Evolutionary conservation across 306 rosid genomes (phyloP).

Genomic region (Astragalus glycyphyllos): DNA sequence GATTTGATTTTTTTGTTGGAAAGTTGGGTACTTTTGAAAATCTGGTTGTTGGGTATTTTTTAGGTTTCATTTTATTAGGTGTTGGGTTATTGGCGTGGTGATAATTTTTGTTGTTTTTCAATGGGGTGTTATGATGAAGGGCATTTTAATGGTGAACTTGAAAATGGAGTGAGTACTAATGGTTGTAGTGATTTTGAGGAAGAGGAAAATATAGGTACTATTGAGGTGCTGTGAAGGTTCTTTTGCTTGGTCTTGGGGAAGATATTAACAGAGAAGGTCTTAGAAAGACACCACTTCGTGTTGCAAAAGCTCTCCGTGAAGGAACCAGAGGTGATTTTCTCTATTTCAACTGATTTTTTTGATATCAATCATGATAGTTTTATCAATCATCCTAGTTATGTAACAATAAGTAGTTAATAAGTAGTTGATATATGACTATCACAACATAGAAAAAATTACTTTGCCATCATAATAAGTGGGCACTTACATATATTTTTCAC

Average conservation of each 20-base stretch:
- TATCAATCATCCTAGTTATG: too few relatives aligned
- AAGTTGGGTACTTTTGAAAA: conserved; percentile 25
- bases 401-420: too few relatives aligned
- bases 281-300: conserved; percentile 84
- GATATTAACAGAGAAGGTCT: conserved; percentile 87
- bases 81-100: neutral
- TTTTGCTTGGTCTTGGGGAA: conserved; percentile 80
- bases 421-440: too few relatives aligned
- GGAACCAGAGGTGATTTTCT: conserved; percentile 77
- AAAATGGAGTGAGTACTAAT: conserved; percentile 54
- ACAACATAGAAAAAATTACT: too few relatives aligned
- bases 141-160: conserved; percentile 60
- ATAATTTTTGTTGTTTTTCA: conserved; percentile 34
- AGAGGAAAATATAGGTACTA: conserved; percentile 57
- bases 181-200: conserved; percentile 54
- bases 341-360: conserved; percentile 24
- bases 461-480: too few relatives aligned
- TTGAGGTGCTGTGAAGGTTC: conserved; percentile 76
- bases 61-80: neutral
- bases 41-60: conserved; percentile 1
- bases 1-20: too few relatives aligned
- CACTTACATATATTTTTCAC: too few relatives aligned
- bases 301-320: conserved; percentile 86
- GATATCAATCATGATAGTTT: neutral
- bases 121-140: conserved; percentile 88